Evolutionary conservation across 129 eudicot species (phyloP).

Genomic region (Flaveria robusta): DNA sequence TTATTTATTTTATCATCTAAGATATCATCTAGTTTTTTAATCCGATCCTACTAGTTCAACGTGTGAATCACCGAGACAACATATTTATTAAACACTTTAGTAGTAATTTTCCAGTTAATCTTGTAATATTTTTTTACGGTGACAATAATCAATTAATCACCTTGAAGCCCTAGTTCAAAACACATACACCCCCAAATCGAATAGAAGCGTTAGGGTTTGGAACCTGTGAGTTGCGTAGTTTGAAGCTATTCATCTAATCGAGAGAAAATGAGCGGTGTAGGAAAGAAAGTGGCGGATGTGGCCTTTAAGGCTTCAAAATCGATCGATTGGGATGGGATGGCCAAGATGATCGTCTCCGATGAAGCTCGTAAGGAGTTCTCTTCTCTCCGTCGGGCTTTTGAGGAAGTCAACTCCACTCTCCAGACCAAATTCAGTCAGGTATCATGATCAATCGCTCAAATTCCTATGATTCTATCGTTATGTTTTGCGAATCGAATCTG

Average conservation of each 20-base stretch:
- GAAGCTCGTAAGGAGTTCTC: constrained; percentile 61
- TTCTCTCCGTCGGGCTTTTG: constrained; percentile 76
- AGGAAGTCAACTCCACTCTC: constrained; percentile 73
- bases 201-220: constrained; percentile 15
- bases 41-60: no score
- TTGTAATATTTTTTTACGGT: no score
- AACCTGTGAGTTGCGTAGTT: not conserved
- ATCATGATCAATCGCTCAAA: not conserved
- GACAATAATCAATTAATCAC: not conserved
- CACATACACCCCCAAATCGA: constrained; percentile 7
- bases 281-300: constrained; percentile 72
- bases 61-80: no score
- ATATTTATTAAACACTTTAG: no score
- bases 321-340: constrained; percentile 94
- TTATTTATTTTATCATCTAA: no score
- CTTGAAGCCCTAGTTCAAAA: constrained; percentile 28
- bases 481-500: not conserved
- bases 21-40: no score
- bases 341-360: constrained; percentile 53
- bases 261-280: constrained; percentile 68
- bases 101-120: no score
- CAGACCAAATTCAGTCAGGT: constrained; percentile 61
- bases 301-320: constrained; percentile 76
- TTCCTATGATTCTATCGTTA: not conserved
- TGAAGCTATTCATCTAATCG: constrained; percentile 6